These are phyloP conservation scores for Rhizophagus sp. DNA, from an alignment of 192 early-diverging fungal species.

Conservation along the genomic window DNA sequence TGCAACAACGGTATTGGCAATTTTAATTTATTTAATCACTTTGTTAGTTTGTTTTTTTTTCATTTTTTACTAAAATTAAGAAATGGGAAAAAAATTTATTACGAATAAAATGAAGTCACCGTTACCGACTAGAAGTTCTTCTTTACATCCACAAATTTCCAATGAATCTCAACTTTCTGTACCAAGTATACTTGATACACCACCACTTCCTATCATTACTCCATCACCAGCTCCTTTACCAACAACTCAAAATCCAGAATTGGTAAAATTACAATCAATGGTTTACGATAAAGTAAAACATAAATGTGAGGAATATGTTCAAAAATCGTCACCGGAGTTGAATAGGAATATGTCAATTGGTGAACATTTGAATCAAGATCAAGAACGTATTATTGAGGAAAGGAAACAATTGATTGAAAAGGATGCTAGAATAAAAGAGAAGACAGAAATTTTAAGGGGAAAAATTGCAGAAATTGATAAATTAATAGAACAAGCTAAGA, in stretches of 20 bases:
- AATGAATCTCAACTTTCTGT: conserved; percentile 29
- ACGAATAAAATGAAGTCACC: neutral
- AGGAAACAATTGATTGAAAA: conserved; percentile 53
- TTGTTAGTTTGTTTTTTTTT: neutral
- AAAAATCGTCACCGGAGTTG: conserved; percentile 61
- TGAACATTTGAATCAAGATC: conserved; percentile 71
- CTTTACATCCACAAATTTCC: conserved; percentile 17
- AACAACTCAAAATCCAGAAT: conserved; percentile 40
- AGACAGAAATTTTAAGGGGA: conserved; percentile 63
- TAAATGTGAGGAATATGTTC: conserved; percentile 57
- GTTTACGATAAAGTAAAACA: conserved; percentile 63
- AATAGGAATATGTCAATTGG: conserved; percentile 67
- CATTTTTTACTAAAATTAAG: neutral
- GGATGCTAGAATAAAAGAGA: conserved; percentile 62
- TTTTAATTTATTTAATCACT: neutral
- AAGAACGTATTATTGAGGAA: conserved; percentile 63
- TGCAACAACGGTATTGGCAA: neutral
- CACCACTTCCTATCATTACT: conserved; percentile 7
- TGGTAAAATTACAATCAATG: conserved; percentile 56
- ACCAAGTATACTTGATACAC: conserved; percentile 36
- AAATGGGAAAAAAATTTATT: too few species aligned
- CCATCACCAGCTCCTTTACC: conserved; percentile 1
- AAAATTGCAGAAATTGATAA: conserved; percentile 61
- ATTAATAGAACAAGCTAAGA: conserved; percentile 50
- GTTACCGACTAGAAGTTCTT: neutral